Percentiles rank a stretch among this genome's conserved stretches.
phyloP scores from a whole-genome alignment of 495 filamentous ascomycete genomes.

The Lasiosphaeria miniovina region DNA sequence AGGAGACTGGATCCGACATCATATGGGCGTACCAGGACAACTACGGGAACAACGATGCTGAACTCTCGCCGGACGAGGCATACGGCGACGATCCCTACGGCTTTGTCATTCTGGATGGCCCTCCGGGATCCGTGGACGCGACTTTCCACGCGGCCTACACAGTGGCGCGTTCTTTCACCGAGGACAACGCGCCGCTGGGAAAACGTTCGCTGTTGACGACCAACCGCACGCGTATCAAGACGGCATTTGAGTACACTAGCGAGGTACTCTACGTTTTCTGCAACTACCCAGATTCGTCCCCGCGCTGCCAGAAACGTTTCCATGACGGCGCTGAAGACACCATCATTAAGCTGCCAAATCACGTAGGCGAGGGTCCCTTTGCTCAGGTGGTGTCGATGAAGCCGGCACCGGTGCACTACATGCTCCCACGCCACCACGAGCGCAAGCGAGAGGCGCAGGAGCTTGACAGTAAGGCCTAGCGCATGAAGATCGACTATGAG shows the following conservation, averaged over 20 bases:
- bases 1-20: too few species aligned
- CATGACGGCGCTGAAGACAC: conserved; percentile 33
- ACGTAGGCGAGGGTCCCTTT: conserved; percentile 33
- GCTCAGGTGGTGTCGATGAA: conserved; percentile 25
- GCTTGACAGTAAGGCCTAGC: conserved; percentile 21
- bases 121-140: conserved; percentile 30
- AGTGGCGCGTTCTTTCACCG: conserved; percentile 13
- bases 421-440: conserved; percentile 2
- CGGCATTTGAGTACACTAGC: conserved; percentile 27
- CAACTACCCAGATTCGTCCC: conserved; percentile 24
- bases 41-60: conserved; percentile 23
- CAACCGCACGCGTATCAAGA: conserved; percentile 28
- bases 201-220: conserved; percentile 28
- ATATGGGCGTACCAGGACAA: too few species aligned
- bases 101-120: conserved; percentile 38
- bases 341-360: conserved; percentile 34
- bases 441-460: neutral
- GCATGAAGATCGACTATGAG: conserved; percentile 37
- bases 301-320: conserved; percentile 25
- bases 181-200: conserved; percentile 14
- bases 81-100: too few species aligned
- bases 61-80: too few species aligned
- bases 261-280: conserved; percentile 32
- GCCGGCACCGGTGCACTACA: conserved; percentile 9
- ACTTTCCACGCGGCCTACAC: conserved; percentile 25